phyloP scores from a whole-genome alignment of 1,284 basidiomycete species.

The Ceratobasidium papillatum region DNA sequence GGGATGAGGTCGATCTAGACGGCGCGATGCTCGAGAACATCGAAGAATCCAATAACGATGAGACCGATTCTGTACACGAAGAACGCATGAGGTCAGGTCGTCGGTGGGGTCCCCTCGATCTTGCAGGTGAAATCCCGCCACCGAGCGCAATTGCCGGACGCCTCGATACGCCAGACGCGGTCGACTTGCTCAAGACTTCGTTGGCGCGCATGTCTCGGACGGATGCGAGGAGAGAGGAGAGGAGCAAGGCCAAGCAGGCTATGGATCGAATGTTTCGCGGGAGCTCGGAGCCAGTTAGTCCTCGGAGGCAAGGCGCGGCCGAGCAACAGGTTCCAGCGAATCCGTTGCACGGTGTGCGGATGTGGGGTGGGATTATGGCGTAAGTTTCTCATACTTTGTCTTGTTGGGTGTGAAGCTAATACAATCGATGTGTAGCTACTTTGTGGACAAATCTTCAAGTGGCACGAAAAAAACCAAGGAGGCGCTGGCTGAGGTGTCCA shows the following conservation, averaged over 20 bases:
- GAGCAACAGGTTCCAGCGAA: slow-evolving; percentile 37
- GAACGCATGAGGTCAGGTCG: slow-evolving; percentile 33
- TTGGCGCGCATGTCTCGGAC: slow-evolving; percentile 26
- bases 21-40: neutral
- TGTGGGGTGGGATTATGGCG: slow-evolving; percentile 37
- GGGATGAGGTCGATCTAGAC: neutral
- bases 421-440: slow-evolving; percentile 9
- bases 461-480: slow-evolving; percentile 26
- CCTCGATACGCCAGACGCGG: slow-evolving; percentile 41
- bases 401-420: neutral
- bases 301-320: slow-evolving; percentile 22
- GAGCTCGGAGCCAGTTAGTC: slow-evolving; percentile 24
- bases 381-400: neutral
- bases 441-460: slow-evolving; percentile 32
- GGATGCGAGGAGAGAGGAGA: neutral
- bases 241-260: slow-evolving; percentile 21
- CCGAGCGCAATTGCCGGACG: slow-evolving; percentile 44
- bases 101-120: slow-evolving; percentile 41
- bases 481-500: slow-evolving; percentile 1
- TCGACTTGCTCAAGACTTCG: slow-evolving; percentile 38
- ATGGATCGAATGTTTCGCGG: slow-evolving; percentile 17
- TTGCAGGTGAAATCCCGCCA: slow-evolving; percentile 41
- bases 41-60: neutral
- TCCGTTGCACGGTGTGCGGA: slow-evolving; percentile 34
- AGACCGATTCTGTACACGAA: slow-evolving; percentile 5